phyloP scores from a whole-genome alignment of 2,329 filamentous ascomycete species.

The Alternaria tenuissima region DNA sequence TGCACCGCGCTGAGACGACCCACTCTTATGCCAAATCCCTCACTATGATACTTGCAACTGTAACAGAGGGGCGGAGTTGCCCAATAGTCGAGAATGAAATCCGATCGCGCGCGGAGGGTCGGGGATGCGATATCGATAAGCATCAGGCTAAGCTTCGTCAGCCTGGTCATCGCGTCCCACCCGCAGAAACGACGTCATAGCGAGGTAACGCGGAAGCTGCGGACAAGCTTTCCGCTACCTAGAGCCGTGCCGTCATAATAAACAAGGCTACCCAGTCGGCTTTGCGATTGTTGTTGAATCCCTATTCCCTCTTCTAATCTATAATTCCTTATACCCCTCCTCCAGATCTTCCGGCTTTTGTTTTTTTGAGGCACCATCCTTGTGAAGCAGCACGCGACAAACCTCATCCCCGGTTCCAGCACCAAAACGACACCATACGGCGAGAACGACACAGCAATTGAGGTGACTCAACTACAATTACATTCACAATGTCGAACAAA shows the following conservation, averaged over 20 bases:
- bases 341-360: background rate
- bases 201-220: constrained; percentile 22
- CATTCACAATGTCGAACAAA: constrained; percentile 30
- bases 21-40: background rate
- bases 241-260: constrained; percentile 8
- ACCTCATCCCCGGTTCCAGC: background rate
- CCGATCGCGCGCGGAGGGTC: background rate
- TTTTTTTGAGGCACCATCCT: background rate
- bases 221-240: constrained; percentile 8
- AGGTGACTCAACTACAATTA: background rate
- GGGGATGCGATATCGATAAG: constrained; percentile 17
- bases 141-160: constrained; percentile 27
- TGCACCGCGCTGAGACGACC: background rate
- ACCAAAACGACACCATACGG: background rate
- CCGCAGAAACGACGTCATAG: constrained; percentile 30
- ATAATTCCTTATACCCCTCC: background rate
- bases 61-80: background rate
- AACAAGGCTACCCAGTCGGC: constrained; percentile 2
- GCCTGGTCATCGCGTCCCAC: constrained; percentile 15
- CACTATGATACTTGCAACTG: no score
- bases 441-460: background rate
- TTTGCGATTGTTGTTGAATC: background rate
- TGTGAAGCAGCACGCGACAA: constrained; percentile 1
- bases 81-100: background rate
- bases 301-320: background rate